Evolutionary conservation across 768 basidiomycete species (phyloP).

Genomic region (Aureoboletus auriporus): DNA sequence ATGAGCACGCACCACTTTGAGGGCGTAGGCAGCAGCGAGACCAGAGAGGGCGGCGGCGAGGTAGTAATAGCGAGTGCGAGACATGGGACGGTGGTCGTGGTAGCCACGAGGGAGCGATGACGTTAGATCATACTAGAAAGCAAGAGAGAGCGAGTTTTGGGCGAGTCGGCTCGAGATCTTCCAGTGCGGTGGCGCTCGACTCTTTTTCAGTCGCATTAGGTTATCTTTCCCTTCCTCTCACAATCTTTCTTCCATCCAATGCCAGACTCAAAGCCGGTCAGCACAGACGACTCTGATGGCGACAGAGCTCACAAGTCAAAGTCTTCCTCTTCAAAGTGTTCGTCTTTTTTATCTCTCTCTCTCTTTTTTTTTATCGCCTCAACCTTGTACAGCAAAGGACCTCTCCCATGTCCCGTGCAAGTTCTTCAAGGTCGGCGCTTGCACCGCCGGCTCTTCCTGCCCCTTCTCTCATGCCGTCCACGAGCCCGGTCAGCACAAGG

Average conservation of each 20-base stretch:
- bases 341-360: slow-evolving; percentile 6
- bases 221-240: neutral
- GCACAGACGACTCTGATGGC: slow-evolving; percentile 16
- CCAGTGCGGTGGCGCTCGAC: too few species aligned
- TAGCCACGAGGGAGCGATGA: neutral
- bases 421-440: slow-evolving; percentile 92
- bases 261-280: slow-evolving; percentile 13
- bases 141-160: neutral
- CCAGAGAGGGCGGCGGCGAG: slow-evolving; percentile 14
- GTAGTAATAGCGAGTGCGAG: neutral
- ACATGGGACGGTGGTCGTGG: neutral
- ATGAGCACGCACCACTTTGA: slow-evolving; percentile 12
- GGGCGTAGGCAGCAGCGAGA: slow-evolving; percentile 17
- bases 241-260: slow-evolving; percentile 16
- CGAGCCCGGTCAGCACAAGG: slow-evolving; percentile 77
- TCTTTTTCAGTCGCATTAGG: neutral
- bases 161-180: too few species aligned
- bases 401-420: slow-evolving; percentile 97
- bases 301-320: slow-evolving; percentile 24
- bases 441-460: slow-evolving; percentile 90
- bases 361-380: neutral
- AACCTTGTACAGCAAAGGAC: slow-evolving; percentile 60
- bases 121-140: neutral
- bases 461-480: slow-evolving; percentile 84
- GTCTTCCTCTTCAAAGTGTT: slow-evolving; percentile 32